phyloP scores from a whole-genome alignment of 2,329 filamentous ascomycete species.

The Mycosphaerella arachidis region DNA sequence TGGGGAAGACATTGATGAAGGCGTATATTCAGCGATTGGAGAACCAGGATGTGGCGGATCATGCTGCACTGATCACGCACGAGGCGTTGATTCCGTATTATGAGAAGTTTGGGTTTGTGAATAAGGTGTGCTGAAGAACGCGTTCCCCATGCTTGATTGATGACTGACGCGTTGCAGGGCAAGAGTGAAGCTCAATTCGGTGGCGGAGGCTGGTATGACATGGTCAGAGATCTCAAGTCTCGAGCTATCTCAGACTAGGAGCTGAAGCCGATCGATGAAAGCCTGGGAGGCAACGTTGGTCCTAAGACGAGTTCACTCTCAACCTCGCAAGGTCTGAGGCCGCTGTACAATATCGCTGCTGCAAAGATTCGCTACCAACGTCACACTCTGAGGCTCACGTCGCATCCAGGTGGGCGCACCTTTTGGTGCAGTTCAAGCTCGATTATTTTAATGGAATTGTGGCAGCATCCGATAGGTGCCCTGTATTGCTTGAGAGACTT shows the following conservation, averaged over 20 bases:
- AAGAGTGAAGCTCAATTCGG: conserved; percentile 67
- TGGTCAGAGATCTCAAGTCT: conserved; percentile 53
- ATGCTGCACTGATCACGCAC: conserved; percentile 71
- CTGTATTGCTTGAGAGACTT: no score
- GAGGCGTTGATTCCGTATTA: conserved; percentile 72
- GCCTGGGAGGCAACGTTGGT: not conserved
- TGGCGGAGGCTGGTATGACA: conserved; percentile 75
- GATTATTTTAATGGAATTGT: no score
- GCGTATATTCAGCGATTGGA: conserved; percentile 74
- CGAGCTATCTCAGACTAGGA: not conserved
- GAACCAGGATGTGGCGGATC: conserved; percentile 63
- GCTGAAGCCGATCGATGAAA: not conserved
- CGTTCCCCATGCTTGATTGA: no score
- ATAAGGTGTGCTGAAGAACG: conserved; percentile 33
- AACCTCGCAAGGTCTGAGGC: no score
- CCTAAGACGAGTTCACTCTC: no score
- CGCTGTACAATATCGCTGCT: no score
- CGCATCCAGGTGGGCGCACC: no score
- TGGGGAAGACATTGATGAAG: conserved; percentile 70
- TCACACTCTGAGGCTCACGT: no score
- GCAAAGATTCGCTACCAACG: no score
- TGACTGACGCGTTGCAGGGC: conserved; percentile 40
- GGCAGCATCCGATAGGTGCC: no score
- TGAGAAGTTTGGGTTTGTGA: conserved; percentile 66
- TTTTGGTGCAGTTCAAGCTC: no score